A percentile compares a stretch with the other conserved stretches of the same genome.
phyloP scores from a whole-genome alignment of 805 yeast species.

The Candida nemodendra region DNA sequence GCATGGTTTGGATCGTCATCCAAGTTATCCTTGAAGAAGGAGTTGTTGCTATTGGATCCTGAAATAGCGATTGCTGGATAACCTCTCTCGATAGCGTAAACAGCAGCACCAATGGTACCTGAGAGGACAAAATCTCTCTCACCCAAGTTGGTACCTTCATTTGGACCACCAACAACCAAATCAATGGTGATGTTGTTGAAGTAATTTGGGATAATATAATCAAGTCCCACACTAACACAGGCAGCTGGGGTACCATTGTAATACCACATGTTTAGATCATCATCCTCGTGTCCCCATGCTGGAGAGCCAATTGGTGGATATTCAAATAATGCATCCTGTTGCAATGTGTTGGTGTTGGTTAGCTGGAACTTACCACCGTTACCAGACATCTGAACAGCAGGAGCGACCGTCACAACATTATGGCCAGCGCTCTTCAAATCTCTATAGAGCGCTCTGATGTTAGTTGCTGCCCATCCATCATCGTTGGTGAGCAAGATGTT shows the following conservation, averaged over 20 bases:
- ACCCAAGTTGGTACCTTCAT: constrained; percentile 47
- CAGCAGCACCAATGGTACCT: constrained; percentile 52
- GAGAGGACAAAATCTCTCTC: constrained; percentile 40
- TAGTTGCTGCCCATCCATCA: constrained; percentile 53
- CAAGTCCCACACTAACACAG: constrained; percentile 45
- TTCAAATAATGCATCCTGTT: constrained; percentile 44
- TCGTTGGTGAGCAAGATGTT: constrained; percentile 51
- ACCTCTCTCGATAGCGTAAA: constrained; percentile 45
- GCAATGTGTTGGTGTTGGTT: constrained; percentile 38
- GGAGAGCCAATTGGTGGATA: constrained; percentile 47
- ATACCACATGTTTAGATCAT: constrained; percentile 45
- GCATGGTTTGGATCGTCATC: constrained; percentile 39
- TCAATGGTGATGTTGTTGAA: constrained; percentile 43
- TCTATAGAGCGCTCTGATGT: constrained; percentile 51
- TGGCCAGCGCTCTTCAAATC: constrained; percentile 45
- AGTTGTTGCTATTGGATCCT: constrained; percentile 46
- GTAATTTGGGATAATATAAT: constrained; percentile 43
- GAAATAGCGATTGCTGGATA: constrained; percentile 48
- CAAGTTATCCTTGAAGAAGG: constrained; percentile 43
- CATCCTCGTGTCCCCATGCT: constrained; percentile 50
- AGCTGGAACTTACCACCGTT: constrained; percentile 50
- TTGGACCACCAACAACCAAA: constrained; percentile 49
- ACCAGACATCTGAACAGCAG: constrained; percentile 49
- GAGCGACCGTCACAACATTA: constrained; percentile 47
- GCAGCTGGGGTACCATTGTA: constrained; percentile 55